phyloP scores from a whole-genome alignment of 306 rosid genomes.

The Vigna reflexopilosa region DNA sequence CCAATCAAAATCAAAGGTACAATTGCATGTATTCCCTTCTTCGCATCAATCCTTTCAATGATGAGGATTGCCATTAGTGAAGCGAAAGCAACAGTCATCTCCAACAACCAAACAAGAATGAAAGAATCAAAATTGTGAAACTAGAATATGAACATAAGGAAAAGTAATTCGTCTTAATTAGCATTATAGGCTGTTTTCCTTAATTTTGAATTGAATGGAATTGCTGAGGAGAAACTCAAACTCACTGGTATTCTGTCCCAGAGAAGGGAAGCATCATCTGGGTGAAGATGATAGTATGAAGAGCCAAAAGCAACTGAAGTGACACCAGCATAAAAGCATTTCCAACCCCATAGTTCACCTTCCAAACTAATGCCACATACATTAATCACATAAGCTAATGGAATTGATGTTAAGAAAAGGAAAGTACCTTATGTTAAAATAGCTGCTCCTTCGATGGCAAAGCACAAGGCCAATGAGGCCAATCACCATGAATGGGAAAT shows the following conservation, averaged over 20 bases:
- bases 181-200: no score
- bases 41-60: conserved; percentile 88
- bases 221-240: conserved; percentile 33
- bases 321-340: conserved; percentile 72
- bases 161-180: no score
- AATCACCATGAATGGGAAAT: conserved; percentile 78
- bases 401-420: background rate
- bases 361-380: conserved; percentile 57
- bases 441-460: conserved; percentile 58
- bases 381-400: conserved; percentile 17
- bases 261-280: conserved; percentile 81
- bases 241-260: conserved; percentile 93
- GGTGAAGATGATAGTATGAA: conserved; percentile 83
- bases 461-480: conserved; percentile 80
- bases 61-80: conserved; percentile 76
- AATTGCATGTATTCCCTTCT: conserved; percentile 69
- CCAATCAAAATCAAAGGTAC: conserved; percentile 69
- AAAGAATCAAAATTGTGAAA: conserved; percentile 28
- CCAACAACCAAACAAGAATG: conserved; percentile 31
- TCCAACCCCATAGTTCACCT: conserved; percentile 94
- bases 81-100: conserved; percentile 90
- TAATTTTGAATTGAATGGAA: no score
- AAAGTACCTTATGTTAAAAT: conserved; percentile 67
- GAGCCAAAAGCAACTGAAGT: conserved; percentile 84
- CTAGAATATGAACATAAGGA: no score